Base-by-base conservation (phyloP, 345 rosid species). In the Mangifera indica region DNA sequence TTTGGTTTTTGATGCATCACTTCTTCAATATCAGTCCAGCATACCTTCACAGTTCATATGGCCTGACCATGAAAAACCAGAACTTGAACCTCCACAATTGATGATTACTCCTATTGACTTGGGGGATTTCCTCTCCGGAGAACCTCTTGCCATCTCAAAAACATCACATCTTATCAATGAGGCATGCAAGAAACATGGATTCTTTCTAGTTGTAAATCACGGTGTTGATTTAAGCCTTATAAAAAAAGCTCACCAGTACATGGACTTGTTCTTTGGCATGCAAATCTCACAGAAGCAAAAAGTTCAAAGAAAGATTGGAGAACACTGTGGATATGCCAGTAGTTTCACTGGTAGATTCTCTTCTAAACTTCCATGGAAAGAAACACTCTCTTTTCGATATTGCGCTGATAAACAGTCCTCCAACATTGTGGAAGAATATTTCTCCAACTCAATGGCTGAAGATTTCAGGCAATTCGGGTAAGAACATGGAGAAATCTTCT, bases 331-430 rank as follows among this genome's bases (percentile, higher is more conserved):
- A 32, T 93, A 92, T 26, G 89, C 97, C 11, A 92, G 93, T 74
- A 94, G 97, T 76, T 94, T 90, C 72, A 86, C 90, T 18, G 92
- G 95, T 13, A 86, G 98, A 72, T 94, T 85, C 73, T 77, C 87
- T 21, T 82, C 88, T 14, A 94, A 87, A 74, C 89, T 94, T 70
- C 98, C 98, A 0, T 94, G 97, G 98, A 94, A 94, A 63, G 98
- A 94, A 77, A 94, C 98, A 0, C 80, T 94, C 8, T 87, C 98
- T 46, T 88, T 94, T 82, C 63, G 77, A 29, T 87, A 80, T 63
- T 82, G 79, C 1, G 87, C 78, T 0, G 88, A 80, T 44, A 57
- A 69, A 14, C 37, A 57, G 18, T 18, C 77, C 4, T 26, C 54
- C 5, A 79, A 74, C 20, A 60, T 70, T 11, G 76, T 93, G 21